A percentile compares a stretch with the other conserved stretches of the same genome.
Evolutionary conservation across 164 flowering plant species (phyloP).

Genomic region (Protea cynaroides): DNA sequence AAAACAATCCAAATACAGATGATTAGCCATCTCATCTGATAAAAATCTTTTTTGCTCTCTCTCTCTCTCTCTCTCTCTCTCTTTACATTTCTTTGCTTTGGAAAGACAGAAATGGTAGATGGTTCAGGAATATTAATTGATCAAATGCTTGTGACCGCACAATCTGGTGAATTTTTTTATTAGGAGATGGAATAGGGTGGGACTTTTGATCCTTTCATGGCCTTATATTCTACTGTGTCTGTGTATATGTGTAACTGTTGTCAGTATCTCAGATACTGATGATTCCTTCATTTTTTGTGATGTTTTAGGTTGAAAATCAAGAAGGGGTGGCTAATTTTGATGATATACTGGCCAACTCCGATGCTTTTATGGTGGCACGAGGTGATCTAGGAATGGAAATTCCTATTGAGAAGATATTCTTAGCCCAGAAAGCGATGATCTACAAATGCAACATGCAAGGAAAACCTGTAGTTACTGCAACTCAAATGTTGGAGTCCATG

Average conservation of each 20-base stretch:
- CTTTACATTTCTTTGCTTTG: too few relatives aligned
- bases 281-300: background rate
- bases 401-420: slow-evolving; percentile 76
- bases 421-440: slow-evolving; percentile 86
- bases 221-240: slow-evolving; percentile 16
- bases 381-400: slow-evolving; percentile 94
- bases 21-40: too few relatives aligned
- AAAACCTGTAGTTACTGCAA: slow-evolving; percentile 86
- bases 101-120: too few relatives aligned
- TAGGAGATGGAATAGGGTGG: too few relatives aligned
- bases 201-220: background rate
- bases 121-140: too few relatives aligned
- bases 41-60: too few relatives aligned
- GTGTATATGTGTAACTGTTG: slow-evolving; percentile 8
- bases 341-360: slow-evolving; percentile 75
- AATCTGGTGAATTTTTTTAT: too few relatives aligned
- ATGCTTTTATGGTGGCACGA: slow-evolving; percentile 76
- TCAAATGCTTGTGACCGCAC: too few relatives aligned
- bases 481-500: slow-evolving; percentile 85
- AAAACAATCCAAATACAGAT: too few relatives aligned
- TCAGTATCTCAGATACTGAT: background rate
- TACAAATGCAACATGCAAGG: slow-evolving; percentile 93
- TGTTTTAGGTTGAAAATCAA: slow-evolving; percentile 76
- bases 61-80: too few relatives aligned
- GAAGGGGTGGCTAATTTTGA: slow-evolving; percentile 93